These are phyloP conservation scores for Coniophora puteana DNA, from an alignment of 1,284 basidiomycete genomes.

Conservation along the genomic window DNA sequence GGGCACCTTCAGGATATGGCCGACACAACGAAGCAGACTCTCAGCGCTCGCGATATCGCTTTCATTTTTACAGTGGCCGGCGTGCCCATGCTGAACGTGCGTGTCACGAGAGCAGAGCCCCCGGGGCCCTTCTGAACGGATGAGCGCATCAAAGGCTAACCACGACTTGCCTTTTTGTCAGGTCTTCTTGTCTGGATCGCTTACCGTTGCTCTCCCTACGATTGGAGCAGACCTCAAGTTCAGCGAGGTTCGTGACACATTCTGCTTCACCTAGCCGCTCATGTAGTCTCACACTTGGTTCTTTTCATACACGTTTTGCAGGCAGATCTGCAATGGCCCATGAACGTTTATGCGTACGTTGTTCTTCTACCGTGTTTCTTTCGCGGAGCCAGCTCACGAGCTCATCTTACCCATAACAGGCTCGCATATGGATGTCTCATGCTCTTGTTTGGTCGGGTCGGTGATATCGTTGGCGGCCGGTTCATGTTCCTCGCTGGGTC, in stretches of 20 bases:
- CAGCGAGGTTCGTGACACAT: slow-evolving; percentile 16
- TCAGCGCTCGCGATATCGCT: slow-evolving; percentile 4
- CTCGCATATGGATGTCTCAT: slow-evolving; percentile 30
- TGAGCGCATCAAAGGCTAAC: too few relatives aligned
- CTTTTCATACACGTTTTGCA: slow-evolving; percentile 2
- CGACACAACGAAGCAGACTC: neutral
- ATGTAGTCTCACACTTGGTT: neutral
- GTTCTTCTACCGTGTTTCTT: slow-evolving; percentile 5
- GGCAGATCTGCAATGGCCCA: slow-evolving; percentile 38
- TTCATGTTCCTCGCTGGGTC: slow-evolving; percentile 33
- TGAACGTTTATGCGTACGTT: slow-evolving; percentile 37
- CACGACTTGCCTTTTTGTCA: slow-evolving; percentile 11
- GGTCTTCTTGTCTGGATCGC: slow-evolving; percentile 36
- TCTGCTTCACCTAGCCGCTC: neutral
- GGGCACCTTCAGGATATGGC: too few relatives aligned
- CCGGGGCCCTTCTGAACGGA: too few relatives aligned
- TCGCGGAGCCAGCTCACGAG: too few relatives aligned
- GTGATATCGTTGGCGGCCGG: slow-evolving; percentile 36
- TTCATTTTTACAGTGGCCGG: slow-evolving; percentile 14
- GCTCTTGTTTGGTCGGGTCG: slow-evolving; percentile 32
- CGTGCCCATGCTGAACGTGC: slow-evolving; percentile 16
- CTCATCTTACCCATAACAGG: slow-evolving; percentile 14
- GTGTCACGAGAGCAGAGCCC: too few relatives aligned
- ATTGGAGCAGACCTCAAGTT: slow-evolving; percentile 36
- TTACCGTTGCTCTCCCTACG: slow-evolving; percentile 39